Evolutionary conservation across 176 grass and related monocot genomes (phyloP).

Genomic region (Ensete glaucum): DNA sequence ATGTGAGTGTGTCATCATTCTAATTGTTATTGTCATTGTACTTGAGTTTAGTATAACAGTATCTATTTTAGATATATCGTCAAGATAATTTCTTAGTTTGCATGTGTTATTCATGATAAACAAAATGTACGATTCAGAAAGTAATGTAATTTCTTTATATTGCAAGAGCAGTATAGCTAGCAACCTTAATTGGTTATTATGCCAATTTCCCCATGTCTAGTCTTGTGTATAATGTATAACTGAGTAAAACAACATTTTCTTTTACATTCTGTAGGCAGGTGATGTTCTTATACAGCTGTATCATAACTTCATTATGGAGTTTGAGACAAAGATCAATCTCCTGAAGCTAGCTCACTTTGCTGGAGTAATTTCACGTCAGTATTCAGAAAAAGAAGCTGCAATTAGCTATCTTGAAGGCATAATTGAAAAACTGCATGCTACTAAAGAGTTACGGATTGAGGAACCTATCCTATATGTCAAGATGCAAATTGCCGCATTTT

Average conservation of each 20-base stretch:
- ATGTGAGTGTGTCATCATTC: no score
- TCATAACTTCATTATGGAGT: conserved; percentile 79
- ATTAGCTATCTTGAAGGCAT: conserved; percentile 69
- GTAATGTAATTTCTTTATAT: no score
- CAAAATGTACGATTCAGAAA: no score
- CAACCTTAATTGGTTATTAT: no score
- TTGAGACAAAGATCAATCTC: conserved; percentile 84
- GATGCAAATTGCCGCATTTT: conserved; percentile 78
- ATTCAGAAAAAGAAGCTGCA: conserved; percentile 64
- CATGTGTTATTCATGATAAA: no score
- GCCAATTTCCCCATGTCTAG: neutral
- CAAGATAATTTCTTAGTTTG: no score
- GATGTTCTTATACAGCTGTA: conserved; percentile 88
- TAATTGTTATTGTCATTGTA: no score
- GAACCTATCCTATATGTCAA: conserved; percentile 74
- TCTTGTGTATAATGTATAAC: neutral
- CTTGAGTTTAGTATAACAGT: no score
- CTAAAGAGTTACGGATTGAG: conserved; percentile 49
- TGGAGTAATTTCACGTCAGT: conserved; percentile 66
- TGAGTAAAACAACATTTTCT: neutral
- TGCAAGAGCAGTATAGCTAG: no score
- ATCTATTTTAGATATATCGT: no score
- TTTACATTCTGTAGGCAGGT: conserved; percentile 37
- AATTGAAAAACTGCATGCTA: conserved; percentile 56
- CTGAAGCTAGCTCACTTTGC: conserved; percentile 82